Evolutionary conservation across 345 rosid genomes (phyloP).

Genomic region (Chamaenerion angustifolium): DNA sequence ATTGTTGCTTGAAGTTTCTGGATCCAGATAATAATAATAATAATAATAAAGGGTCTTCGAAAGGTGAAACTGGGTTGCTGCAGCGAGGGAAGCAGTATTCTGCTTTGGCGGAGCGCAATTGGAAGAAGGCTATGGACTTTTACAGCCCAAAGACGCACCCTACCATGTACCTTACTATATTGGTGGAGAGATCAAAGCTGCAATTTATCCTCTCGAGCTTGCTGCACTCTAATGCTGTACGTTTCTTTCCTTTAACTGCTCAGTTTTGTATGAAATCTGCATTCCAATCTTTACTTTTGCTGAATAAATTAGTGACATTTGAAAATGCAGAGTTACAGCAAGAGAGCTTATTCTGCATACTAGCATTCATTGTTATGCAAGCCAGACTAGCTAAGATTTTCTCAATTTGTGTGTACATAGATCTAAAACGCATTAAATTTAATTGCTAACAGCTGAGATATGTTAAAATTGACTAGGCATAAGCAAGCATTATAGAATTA

Average conservation of each 20-base stretch:
- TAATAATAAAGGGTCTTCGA: constrained; percentile 20
- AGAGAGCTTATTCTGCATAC: too few species aligned
- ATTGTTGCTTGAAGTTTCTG: constrained; percentile 56
- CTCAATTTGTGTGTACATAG: too few species aligned
- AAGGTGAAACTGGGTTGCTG: constrained; percentile 29
- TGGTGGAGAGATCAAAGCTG: constrained; percentile 63
- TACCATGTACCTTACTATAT: constrained; percentile 60
- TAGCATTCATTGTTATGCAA: too few species aligned
- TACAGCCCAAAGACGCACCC: constrained; percentile 63
- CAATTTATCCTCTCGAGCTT: constrained; percentile 35
- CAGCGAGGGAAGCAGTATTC: constrained; percentile 80
- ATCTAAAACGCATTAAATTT: too few species aligned
- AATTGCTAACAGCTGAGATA: too few species aligned
- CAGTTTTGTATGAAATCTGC: too few species aligned
- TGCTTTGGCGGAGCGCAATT: constrained; percentile 71
- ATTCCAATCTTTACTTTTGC: too few species aligned
- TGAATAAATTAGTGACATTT: too few species aligned
- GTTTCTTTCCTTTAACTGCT: constrained; percentile 8
- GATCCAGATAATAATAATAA: constrained; percentile 19
- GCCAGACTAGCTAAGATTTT: too few species aligned
- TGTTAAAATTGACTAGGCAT: too few species aligned
- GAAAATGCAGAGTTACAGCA: too few species aligned
- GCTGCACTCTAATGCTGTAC: constrained; percentile 43
- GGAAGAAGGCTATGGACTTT: constrained; percentile 70
- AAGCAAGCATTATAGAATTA: too few species aligned